Conservation (phyloP, 1,284 basidiomycete species). For the Rhizoctonia solani region DNA sequence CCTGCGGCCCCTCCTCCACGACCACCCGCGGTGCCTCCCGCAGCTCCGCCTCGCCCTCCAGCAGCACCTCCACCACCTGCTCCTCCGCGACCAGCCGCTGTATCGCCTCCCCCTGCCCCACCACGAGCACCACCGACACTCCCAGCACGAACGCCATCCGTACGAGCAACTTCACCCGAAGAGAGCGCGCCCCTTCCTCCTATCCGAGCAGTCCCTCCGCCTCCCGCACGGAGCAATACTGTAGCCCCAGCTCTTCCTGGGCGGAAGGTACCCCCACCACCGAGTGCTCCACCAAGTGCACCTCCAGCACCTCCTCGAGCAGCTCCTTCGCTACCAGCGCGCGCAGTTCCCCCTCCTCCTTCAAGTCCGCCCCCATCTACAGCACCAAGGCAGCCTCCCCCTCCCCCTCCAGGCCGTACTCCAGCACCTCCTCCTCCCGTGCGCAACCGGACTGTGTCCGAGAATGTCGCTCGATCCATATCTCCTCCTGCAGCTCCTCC, state of each 20-base stretch:
- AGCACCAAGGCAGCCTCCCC: conserved; percentile 26
- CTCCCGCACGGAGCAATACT: conserved; percentile 19
- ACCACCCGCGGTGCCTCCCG: conserved; percentile 32
- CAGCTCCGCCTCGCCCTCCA: conserved; percentile 35
- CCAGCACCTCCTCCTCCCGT: conserved; percentile 30
- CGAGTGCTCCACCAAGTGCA: conserved; percentile 44
- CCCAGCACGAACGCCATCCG: conserved; percentile 40
- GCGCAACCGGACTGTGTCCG: conserved; percentile 18
- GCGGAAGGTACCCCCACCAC: conserved; percentile 48
- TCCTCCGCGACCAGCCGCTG: conserved; percentile 32
- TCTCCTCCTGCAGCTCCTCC: conserved; percentile 31
- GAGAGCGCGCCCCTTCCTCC: conserved; percentile 41
- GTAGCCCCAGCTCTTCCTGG: conserved; percentile 49
- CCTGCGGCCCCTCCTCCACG: conserved; percentile 40
- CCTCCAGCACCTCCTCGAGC: conserved; percentile 50
- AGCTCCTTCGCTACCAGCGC: conserved; percentile 44
- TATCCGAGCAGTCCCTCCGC: conserved; percentile 39
- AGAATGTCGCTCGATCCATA: not conserved
- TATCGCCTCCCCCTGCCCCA: conserved; percentile 38
- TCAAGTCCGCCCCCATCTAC: conserved; percentile 40
- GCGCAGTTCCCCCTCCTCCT: conserved; percentile 45
- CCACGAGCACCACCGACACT: conserved; percentile 46
- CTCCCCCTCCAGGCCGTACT: conserved; percentile 7
- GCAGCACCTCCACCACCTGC: conserved; percentile 40
- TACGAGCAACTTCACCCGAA: conserved; percentile 38